A percentile compares a stretch with the other conserved stretches of the same genome.
These are phyloP conservation scores for Gracilaria caudata DNA, from an alignment of 23 red algal genomes.

Conservation along the genomic window DNA sequence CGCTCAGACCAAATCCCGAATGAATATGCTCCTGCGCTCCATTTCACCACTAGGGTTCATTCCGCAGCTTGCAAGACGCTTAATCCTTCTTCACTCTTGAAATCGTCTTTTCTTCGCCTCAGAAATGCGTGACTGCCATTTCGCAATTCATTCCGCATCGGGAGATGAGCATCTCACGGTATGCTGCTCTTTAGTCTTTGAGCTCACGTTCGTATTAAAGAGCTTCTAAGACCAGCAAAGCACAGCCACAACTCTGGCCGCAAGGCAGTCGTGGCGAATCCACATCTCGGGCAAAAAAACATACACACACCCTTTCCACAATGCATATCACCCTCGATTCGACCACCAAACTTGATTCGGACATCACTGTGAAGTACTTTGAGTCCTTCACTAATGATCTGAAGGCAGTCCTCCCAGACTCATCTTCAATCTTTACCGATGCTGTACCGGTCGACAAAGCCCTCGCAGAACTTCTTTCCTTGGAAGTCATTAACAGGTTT, in stretches of 20 bases:
- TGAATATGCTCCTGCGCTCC: not conserved
- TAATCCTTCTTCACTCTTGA: not conserved
- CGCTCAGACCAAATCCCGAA: not conserved
- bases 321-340: constrained; percentile 34
- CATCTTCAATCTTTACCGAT: constrained; percentile 13
- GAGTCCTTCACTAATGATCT: constrained; percentile 15
- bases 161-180: not conserved
- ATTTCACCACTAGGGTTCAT: not conserved
- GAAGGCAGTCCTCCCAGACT: constrained; percentile 11
- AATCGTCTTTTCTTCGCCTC: not conserved
- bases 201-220: not conserved
- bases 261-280: no score
- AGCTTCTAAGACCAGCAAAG: no score
- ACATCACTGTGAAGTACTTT: constrained; percentile 34
- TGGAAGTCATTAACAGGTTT: constrained; percentile 35
- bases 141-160: not conserved
- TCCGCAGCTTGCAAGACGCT: not conserved
- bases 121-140: not conserved
- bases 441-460: constrained; percentile 16
- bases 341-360: not conserved
- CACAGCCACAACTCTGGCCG: no score
- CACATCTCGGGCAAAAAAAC: not conserved
- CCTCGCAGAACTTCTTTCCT: constrained; percentile 32
- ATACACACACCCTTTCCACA: not conserved
- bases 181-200: not conserved